These are phyloP conservation scores for Bertia moriformis DNA, from an alignment of 2,329 filamentous ascomycete species.

Conservation along the genomic window DNA sequence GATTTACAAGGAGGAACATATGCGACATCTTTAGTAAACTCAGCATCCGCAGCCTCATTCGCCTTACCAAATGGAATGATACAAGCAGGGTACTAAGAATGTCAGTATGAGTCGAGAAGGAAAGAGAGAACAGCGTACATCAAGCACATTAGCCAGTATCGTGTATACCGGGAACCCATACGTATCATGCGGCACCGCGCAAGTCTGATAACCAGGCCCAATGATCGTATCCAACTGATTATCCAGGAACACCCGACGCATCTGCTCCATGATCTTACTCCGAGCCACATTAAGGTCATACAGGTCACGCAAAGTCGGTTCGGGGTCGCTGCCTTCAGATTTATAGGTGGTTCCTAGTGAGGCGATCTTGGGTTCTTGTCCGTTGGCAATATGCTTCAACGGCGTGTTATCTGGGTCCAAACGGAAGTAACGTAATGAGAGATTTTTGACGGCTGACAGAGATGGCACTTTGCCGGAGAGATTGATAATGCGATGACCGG, in stretches of 20 bases:
- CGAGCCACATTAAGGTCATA: not conserved
- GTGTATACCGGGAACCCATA: not conserved
- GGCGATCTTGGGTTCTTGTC: not conserved
- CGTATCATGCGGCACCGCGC: not conserved
- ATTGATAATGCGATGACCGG: not conserved
- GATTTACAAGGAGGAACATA: slow-evolving; percentile 2
- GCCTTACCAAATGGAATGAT: not conserved
- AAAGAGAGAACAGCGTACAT: not conserved
- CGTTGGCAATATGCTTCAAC: not conserved
- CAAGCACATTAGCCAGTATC: not conserved
- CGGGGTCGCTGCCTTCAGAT: not conserved
- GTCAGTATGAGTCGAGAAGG: not conserved
- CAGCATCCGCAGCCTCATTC: not conserved
- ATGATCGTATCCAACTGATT: not conserved
- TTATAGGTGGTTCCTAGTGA: not conserved
- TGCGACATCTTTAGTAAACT: not conserved
- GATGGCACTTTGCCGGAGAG: not conserved
- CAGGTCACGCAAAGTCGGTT: not conserved
- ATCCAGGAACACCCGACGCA: not conserved
- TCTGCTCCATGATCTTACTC: not conserved
- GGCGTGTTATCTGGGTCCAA: not conserved
- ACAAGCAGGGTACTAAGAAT: not conserved
- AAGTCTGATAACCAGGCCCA: not conserved
- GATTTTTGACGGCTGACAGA: not conserved
- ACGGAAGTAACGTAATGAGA: not conserved